Conservation (phyloP, 257 asterid species). For the Hygrophila difformis region DNA sequence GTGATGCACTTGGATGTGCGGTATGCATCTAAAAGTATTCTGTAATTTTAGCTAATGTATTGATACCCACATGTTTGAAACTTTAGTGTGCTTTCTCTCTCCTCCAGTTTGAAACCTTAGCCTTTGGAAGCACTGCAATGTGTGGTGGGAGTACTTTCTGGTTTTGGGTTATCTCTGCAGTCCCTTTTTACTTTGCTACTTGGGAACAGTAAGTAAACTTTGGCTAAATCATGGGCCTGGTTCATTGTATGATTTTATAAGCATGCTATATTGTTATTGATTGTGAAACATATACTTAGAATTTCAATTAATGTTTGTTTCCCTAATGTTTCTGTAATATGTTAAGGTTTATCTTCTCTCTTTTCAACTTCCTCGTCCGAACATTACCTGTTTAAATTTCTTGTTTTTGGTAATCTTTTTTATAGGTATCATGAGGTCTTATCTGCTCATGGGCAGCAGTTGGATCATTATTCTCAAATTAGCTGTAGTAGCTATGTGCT, state of each 20-base stretch:
- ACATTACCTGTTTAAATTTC: no score
- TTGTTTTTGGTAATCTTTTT: no score
- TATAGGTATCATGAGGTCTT: no score
- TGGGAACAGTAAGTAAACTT: slow-evolving; percentile 80
- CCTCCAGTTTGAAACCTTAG: slow-evolving; percentile 78
- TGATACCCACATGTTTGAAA: slow-evolving; percentile 11
- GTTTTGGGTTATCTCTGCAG: slow-evolving; percentile 97
- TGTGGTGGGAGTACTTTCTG: slow-evolving; percentile 82
- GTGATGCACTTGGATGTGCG: slow-evolving; percentile 99
- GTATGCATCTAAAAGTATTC: slow-evolving; percentile 36
- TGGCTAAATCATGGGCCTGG: slow-evolving; percentile 8
- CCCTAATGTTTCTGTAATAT: no score
- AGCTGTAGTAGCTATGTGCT: no score
- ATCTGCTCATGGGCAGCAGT: no score
- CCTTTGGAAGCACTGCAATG: slow-evolving; percentile 97
- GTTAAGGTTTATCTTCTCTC: no score
- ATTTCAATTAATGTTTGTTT: no score
- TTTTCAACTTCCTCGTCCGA: no score
- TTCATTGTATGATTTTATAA: background rate
- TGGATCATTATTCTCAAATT: no score
- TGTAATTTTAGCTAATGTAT: slow-evolving; percentile 12
- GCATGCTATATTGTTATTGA: background rate
- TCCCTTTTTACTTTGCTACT: slow-evolving; percentile 82
- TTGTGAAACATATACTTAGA: no score
- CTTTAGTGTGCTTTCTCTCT: slow-evolving; percentile 6